These are phyloP conservation scores for Daphne laureola DNA, from an alignment of 441 rosid species.

Conservation along the genomic window DNA sequence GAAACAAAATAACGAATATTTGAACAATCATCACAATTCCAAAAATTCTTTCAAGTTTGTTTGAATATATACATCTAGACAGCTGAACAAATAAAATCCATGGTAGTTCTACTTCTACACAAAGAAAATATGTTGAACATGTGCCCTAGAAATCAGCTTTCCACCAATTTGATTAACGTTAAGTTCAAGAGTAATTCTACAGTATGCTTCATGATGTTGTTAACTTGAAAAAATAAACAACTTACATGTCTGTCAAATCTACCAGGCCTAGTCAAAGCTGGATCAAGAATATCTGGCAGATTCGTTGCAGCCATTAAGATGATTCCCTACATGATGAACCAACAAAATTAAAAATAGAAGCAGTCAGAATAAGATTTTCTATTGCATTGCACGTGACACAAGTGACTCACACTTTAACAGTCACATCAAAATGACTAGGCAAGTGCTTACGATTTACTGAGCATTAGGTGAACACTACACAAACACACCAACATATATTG, in stretches of 20 bases:
- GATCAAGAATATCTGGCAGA: slow-evolving; percentile 97
- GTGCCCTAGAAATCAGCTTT: too few species aligned
- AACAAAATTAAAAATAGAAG: slow-evolving; percentile 11
- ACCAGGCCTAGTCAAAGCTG: slow-evolving; percentile 99
- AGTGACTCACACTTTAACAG: background rate
- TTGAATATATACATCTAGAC: too few species aligned
- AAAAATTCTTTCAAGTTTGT: too few species aligned
- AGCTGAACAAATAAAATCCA: too few species aligned
- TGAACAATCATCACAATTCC: too few species aligned
- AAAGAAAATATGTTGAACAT: too few species aligned
- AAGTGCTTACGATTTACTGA: too few species aligned
- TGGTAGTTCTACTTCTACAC: too few species aligned
- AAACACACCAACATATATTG: background rate
- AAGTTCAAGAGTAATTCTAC: slow-evolving; percentile 1
- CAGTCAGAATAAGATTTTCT: background rate
- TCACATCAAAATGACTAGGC: background rate
- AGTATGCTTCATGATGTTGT: background rate
- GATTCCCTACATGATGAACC: slow-evolving; percentile 57
- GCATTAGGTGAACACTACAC: too few species aligned
- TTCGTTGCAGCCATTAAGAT: slow-evolving; percentile 99
- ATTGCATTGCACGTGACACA: too few species aligned
- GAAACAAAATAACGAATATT: too few species aligned
- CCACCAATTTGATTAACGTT: slow-evolving; percentile 1
- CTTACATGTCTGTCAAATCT: slow-evolving; percentile 99
- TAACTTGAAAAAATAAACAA: slow-evolving; percentile 17